Evolutionary conservation across 23 red algal species (phyloP), one percentile per base, ranked within the genome.

Genomic region (Gracilaria vermiculophylla): DNA sequence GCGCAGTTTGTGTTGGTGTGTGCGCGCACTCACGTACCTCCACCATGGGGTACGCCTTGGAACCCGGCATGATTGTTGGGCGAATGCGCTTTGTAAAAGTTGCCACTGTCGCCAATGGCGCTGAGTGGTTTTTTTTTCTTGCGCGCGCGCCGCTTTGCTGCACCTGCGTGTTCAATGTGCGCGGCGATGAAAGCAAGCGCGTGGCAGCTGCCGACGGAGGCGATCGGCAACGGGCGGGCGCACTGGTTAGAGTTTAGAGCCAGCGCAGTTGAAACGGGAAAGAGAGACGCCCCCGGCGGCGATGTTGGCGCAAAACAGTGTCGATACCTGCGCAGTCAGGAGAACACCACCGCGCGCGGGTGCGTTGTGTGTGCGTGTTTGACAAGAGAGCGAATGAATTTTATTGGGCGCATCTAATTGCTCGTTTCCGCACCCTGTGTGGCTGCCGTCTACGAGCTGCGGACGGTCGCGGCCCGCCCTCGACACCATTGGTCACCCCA

Each of bases 41-140:
- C 17, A 73, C 67, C 67, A 73, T 73, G 19, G 67, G 67, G 47
- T 73, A 73, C 14, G 67, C 67, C 15, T 73, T 73, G 36, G 67
- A 73, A 13, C 67, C 67, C 23, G 67, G 67, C 67, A 73, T 73
- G 23, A 23, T 47, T 42, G 67, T 24, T 13, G 3, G n/a, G 58
- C 28, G 21, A 64, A 64, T 64, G 2, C 28, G 28, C 58, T 64
- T 64, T 35, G 58, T 64, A 64, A 64, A 64, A 47, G n/a, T n/a
- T n/a, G n/a, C n/a, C n/a, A n/a, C n/a, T n/a, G n/a, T n/a, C n/a
- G n/a, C n/a, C n/a, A n/a, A n/a, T n/a, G n/a, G n/a, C n/a, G n/a
- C n/a, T n/a, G n/a, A 47, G 29, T 35, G 5, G 7, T 64, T 35
- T 64, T 31, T 16, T 34, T 64, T 6, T 16, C 8, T 28, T 25